These are phyloP conservation scores for Amphirosellinia nigrospora DNA, from an alignment of 495 filamentous ascomycete genomes.

Conservation along the genomic window DNA sequence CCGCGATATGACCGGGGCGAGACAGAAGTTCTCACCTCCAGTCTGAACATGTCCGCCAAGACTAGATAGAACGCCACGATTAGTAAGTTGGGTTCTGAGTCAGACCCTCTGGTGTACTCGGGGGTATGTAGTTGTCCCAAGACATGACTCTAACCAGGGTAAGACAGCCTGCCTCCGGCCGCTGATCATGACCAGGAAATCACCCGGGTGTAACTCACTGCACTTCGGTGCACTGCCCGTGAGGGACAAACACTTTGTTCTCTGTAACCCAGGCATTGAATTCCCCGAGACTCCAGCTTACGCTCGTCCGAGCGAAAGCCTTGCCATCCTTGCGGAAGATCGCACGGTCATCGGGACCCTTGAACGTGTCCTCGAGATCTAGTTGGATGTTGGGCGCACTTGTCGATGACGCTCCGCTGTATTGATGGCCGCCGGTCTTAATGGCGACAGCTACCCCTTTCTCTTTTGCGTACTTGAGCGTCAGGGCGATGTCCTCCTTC, in stretches of 20 bases:
- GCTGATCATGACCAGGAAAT: neutral
- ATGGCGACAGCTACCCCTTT: conserved; percentile 46
- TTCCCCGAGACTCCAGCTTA: conserved; percentile 47
- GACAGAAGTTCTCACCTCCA: conserved; percentile 34
- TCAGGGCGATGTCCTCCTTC: conserved; percentile 41
- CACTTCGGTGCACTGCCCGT: conserved; percentile 51
- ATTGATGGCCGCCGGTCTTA: conserved; percentile 49
- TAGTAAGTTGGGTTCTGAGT: conserved; percentile 6
- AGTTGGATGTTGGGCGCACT: conserved; percentile 45
- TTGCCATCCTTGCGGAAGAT: conserved; percentile 42
- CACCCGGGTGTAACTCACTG: conserved; percentile 21
- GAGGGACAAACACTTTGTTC: conserved; percentile 48
- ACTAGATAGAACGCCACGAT: conserved; percentile 1
- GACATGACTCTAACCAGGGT: neutral
- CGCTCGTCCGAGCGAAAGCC: conserved; percentile 43
- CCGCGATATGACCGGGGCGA: neutral
- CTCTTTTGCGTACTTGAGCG: conserved; percentile 44
- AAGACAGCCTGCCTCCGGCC: neutral
- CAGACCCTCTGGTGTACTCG: neutral
- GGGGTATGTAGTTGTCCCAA: neutral
- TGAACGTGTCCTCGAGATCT: conserved; percentile 43
- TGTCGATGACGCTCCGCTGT: conserved; percentile 49
- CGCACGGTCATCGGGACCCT: conserved; percentile 33
- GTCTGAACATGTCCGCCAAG: conserved; percentile 52
- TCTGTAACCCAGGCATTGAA: conserved; percentile 44